phyloP scores from a whole-genome alignment of 352 stramenopile species.

The Globisporangium lucens region DNA sequence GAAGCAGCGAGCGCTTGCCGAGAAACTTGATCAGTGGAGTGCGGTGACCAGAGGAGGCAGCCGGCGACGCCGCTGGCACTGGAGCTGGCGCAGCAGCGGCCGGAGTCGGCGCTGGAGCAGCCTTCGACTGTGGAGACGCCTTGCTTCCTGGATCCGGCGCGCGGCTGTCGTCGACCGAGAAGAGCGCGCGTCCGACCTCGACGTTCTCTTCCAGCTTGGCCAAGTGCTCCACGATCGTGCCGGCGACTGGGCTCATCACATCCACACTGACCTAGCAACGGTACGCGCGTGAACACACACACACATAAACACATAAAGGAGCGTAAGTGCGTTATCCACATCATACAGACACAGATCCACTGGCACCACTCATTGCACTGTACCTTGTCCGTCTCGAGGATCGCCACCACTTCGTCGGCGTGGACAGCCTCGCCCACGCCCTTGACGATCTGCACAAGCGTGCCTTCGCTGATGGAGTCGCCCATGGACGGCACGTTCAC shows the following conservation, averaged over 20 bases:
- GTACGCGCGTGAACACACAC: not conserved
- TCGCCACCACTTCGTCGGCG: constrained; percentile 96
- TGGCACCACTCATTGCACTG: constrained; percentile 41
- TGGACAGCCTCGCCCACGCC: constrained; percentile 90
- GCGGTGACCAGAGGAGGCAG: constrained; percentile 28
- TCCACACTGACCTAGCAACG: constrained; percentile 79
- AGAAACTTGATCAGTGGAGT: constrained; percentile 69
- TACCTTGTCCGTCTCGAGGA: constrained; percentile 99
- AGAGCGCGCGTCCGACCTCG: constrained; percentile 92
- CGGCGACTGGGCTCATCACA: constrained; percentile 87
- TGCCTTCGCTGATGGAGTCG: constrained; percentile 98
- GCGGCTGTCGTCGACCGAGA: constrained; percentile 89
- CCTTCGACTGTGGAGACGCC: constrained; percentile 15
- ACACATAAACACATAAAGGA: not conserved
- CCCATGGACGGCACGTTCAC: constrained; percentile 89
- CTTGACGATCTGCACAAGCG: constrained; percentile 95
- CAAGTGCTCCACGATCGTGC: constrained; percentile 92
- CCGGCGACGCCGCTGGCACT: constrained; percentile 9
- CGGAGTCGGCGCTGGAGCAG: constrained; percentile 9
- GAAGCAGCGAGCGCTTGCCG: constrained; percentile 68
- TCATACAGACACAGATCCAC: not conserved
- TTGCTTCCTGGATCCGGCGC: constrained; percentile 28
- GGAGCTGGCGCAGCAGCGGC: constrained; percentile 17
- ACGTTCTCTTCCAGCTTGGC: constrained; percentile 96
- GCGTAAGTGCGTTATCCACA: not conserved